phyloP scores from a whole-genome alignment of 805 yeast genomes.

The Yarrowia sp. region DNA sequence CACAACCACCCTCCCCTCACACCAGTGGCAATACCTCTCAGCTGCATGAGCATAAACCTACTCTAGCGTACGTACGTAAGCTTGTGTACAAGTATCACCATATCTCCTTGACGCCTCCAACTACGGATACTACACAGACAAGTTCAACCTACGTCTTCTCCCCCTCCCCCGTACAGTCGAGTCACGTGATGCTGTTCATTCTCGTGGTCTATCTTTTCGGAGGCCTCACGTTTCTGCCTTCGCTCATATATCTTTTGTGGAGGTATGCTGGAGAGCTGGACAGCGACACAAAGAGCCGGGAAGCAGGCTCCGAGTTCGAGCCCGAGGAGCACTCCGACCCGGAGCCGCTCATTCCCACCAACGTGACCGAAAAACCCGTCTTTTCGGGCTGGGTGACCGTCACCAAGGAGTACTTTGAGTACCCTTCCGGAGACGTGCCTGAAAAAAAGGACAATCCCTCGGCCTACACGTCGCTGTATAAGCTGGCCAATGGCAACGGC shows the following conservation, averaged over 20 bases:
- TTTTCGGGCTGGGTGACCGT: slow-evolving; percentile 82
- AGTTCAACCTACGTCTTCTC: slow-evolving; percentile 15
- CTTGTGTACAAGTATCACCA: neutral
- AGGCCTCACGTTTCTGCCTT: slow-evolving; percentile 22
- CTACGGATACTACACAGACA: neutral
- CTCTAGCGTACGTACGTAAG: neutral
- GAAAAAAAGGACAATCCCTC: slow-evolving; percentile 57
- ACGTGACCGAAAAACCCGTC: slow-evolving; percentile 28
- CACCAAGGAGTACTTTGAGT: slow-evolving; percentile 74
- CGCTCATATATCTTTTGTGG: slow-evolving; percentile 4
- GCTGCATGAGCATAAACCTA: slow-evolving; percentile 19
- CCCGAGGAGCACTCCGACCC: neutral
- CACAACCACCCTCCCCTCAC: neutral
- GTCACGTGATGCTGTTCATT: slow-evolving; percentile 9
- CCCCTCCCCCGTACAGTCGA: neutral
- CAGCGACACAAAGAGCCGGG: neutral
- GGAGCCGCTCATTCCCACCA: slow-evolving; percentile 34
- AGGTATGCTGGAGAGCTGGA: slow-evolving; percentile 26
- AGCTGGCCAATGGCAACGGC: slow-evolving; percentile 53
- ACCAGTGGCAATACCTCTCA: slow-evolving; percentile 18
- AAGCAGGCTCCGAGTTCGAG: neutral
- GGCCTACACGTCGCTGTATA: slow-evolving; percentile 68
- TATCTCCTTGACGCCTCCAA: neutral
- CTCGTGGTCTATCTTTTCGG: slow-evolving; percentile 14
- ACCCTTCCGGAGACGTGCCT: slow-evolving; percentile 51